Base-by-base conservation (phyloP, 257 asterid species). In the Gentiana straminea region DNA sequence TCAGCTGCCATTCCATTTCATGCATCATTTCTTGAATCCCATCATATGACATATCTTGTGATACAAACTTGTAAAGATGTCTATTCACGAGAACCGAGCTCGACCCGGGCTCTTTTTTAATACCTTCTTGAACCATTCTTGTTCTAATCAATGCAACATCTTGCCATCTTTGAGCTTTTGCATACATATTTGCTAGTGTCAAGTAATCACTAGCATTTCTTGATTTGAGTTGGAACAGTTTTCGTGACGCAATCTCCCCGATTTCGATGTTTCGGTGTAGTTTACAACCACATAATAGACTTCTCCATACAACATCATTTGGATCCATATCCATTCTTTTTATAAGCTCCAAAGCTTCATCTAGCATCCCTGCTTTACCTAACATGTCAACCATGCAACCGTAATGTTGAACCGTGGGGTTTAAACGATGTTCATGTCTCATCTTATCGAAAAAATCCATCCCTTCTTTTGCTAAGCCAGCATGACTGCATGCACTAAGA, bases 1-100 rank as follows among this genome's bases (percentile, higher is more conserved):
- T 84, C 73, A 90, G 57, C 74, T 90, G 96, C 94, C 97, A 86
- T 60, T 77, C 95, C 93, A 89, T 89, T 46, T 89, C 94, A 68
- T 75, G 84, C 55, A 89, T 70, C 95, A 86, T 89, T 51, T 89
- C 94, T 10, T 75, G 60, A 13, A 86, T 79, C 36, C 66, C 76
- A 1, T 58, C 56, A 50, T 70, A 64, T 7, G 79, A 54, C 58
- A 0, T 68, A 53, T 77, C 97, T 37, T 79, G 76, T 4, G 97
- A 84, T 7, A 77, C 77, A 41, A 89, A 89, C 68, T 59, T 86
- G 63, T 80, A 79, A 49, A 66, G 49, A 69, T 83, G 66, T 56
- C 79, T 64, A 65, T 68, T 64, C 62, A 80, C 78, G 71, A 72
- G 88, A 5, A 89, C 86, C 13, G 57, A 45, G 75, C 94, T 74